These are phyloP conservation scores for Magnolia sinica DNA, from an alignment of 164 flowering plant species.

Conservation along the genomic window DNA sequence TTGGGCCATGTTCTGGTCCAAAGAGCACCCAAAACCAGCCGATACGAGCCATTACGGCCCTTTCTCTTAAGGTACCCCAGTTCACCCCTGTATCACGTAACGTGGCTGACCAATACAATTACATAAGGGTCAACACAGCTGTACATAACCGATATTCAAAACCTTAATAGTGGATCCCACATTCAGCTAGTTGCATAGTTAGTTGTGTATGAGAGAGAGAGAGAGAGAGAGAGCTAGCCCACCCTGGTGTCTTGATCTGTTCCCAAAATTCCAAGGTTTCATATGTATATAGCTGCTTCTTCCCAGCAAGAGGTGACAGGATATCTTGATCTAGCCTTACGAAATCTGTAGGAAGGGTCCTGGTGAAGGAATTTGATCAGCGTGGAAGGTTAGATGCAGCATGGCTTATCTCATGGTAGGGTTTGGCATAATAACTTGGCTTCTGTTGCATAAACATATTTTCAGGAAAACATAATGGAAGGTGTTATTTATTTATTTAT, in stretches of 20 bases:
- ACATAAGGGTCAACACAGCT: too few relatives aligned
- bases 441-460: not conserved
- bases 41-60: too few relatives aligned
- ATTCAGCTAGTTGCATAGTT: too few relatives aligned
- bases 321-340: conserved; percentile 98
- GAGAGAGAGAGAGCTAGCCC: conserved; percentile 7
- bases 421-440: not conserved
- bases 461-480: not conserved
- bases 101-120: too few relatives aligned
- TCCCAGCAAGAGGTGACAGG: conserved; percentile 95
- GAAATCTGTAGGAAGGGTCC: conserved; percentile 75
- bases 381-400: conserved; percentile 1
- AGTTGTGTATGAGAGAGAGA: not conserved
- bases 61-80: too few relatives aligned
- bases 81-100: too few relatives aligned
- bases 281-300: conserved; percentile 82
- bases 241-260: conserved; percentile 99
- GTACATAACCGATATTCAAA: too few relatives aligned
- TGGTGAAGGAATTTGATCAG: conserved; percentile 26
- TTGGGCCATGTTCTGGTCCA: too few relatives aligned
- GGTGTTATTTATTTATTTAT: too few relatives aligned
- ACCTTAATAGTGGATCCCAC: too few relatives aligned
- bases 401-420: not conserved
- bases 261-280: conserved; percentile 96
- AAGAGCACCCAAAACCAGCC: too few relatives aligned